phyloP scores from a whole-genome alignment of 257 asterid species.

The Asclepias syriaca region DNA sequence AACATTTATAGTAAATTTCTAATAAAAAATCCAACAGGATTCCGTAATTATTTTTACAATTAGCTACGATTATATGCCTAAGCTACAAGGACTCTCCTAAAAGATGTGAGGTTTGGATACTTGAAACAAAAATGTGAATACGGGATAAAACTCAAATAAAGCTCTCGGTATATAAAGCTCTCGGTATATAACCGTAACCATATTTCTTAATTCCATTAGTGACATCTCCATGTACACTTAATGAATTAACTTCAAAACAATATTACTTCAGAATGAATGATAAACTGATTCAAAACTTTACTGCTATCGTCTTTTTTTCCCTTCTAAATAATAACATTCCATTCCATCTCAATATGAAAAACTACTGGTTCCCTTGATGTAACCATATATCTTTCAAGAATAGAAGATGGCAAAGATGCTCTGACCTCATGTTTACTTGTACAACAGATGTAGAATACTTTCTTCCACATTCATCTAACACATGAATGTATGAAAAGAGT shows the following conservation, averaged over 20 bases:
- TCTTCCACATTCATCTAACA: not conserved
- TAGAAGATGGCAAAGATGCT: not conserved
- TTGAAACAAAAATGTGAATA: not conserved
- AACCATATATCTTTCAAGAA: not conserved
- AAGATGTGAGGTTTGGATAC: not conserved
- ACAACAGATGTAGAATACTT: not conserved
- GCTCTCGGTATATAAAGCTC: not conserved
- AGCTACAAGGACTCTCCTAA: not conserved
- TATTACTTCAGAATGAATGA: not conserved
- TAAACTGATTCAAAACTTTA: not conserved
- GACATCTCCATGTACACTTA: not conserved
- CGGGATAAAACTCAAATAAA: not conserved
- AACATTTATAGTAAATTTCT: not conserved
- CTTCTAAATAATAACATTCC: not conserved
- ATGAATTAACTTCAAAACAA: slow-evolving; percentile 8
- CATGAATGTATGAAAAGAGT: not conserved
- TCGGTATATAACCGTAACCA: not conserved
- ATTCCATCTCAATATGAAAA: not conserved
- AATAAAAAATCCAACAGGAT: not conserved
- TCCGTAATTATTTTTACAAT: not conserved
- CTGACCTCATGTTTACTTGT: not conserved
- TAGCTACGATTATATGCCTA: not conserved
- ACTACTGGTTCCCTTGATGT: not conserved
- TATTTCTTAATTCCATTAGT: not conserved
- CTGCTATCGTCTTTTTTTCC: not conserved